Conservation (phyloP, 2,329 filamentous ascomycete genomes). For the Bipolaris zeicola region DNA sequence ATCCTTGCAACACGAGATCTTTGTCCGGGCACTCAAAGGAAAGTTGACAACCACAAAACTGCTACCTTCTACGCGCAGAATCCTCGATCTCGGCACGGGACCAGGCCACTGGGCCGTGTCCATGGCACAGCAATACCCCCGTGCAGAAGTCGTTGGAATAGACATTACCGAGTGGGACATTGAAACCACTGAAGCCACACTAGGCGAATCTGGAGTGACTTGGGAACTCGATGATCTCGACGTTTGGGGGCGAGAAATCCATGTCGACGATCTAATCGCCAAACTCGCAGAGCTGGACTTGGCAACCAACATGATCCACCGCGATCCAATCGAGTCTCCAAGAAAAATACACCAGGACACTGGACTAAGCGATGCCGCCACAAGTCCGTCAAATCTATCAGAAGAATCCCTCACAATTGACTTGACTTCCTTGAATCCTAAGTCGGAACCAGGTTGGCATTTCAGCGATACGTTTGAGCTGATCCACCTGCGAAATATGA, state of each 20-base stretch:
- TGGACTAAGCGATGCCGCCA: not conserved
- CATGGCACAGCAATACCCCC: constrained; percentile 53
- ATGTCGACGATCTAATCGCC: constrained; percentile 33
- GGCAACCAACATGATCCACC: constrained; percentile 29
- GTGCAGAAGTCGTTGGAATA: constrained; percentile 56
- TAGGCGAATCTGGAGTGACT: constrained; percentile 30
- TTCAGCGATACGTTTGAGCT: constrained; percentile 57
- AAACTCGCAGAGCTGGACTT: constrained; percentile 33
- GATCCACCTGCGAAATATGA: constrained; percentile 56
- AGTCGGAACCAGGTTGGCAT: constrained; percentile 50
- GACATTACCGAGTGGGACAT: constrained; percentile 57
- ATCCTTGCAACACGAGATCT: constrained; percentile 67
- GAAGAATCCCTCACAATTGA: constrained; percentile 31
- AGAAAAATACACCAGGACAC: constrained; percentile 9
- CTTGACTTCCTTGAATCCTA: constrained; percentile 26
- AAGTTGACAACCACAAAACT: constrained; percentile 45
- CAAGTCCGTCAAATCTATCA: constrained; percentile 20
- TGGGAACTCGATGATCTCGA: constrained; percentile 50
- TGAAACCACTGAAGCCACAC: constrained; percentile 53
- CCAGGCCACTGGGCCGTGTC: constrained; percentile 58
- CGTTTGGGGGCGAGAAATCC: constrained; percentile 38
- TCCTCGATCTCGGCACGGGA: constrained; percentile 55
- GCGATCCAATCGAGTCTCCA: constrained; percentile 25
- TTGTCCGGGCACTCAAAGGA: constrained; percentile 51
- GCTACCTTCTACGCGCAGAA: constrained; percentile 31